Evolutionary conservation across 106 monocot genomes (phyloP).

Genomic region (Cymbidium sinense): DNA sequence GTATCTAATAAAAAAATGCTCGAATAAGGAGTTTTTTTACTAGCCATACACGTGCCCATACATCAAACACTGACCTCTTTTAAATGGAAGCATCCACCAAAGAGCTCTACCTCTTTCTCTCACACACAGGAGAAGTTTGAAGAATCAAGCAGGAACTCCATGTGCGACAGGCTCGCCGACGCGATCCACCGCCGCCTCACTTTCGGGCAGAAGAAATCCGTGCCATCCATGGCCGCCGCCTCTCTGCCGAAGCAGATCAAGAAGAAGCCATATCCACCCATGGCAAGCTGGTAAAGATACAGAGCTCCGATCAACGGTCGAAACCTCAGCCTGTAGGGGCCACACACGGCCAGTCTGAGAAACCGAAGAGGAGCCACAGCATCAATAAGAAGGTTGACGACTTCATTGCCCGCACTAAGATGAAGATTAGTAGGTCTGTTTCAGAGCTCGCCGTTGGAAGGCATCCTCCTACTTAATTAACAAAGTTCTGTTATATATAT

Average conservation of each 20-base stretch:
- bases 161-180: neutral
- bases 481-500: too few species aligned
- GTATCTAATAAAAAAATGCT: too few species aligned
- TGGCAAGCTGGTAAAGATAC: too few species aligned
- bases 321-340: too few species aligned
- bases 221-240: neutral
- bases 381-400: slow-evolving; percentile 6
- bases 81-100: too few species aligned
- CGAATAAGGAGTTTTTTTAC: too few species aligned
- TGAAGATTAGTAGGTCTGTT: neutral
- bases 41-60: too few species aligned
- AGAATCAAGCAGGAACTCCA: neutral
- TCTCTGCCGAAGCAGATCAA: neutral
- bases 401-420: slow-evolving; percentile 1
- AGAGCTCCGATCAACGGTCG: too few species aligned
- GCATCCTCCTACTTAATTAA: neutral
- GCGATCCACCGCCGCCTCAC: neutral
- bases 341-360: neutral
- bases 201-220: neutral
- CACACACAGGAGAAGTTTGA: neutral
- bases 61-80: too few species aligned
- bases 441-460: neutral
- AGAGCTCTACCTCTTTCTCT: neutral
- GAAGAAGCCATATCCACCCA: neutral
- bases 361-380: neutral